Conservation (phyloP, 2,329 filamentous ascomycete genomes). For the Lasiodiplodia citricola region DNA sequence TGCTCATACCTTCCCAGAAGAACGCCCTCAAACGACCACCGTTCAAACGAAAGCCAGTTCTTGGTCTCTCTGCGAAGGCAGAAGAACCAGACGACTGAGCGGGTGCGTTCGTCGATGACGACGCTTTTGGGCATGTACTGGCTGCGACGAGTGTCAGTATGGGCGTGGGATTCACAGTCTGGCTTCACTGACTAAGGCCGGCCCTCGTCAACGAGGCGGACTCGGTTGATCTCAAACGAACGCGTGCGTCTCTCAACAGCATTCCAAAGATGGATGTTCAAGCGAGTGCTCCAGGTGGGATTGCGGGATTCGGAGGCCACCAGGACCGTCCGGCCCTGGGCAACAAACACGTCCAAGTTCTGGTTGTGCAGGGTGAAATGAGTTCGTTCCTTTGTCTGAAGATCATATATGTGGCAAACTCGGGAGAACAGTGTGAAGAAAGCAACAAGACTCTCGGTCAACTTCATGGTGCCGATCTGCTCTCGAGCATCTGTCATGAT, state of each 20-base stretch:
- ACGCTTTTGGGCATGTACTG: constrained; percentile 23
- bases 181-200: constrained; percentile 17
- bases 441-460: constrained; percentile 37
- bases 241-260: constrained; percentile 9
- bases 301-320: constrained; percentile 13
- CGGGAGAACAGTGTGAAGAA: constrained; percentile 27
- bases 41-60: constrained; percentile 20
- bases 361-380: constrained; percentile 32
- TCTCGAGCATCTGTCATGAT: constrained; percentile 33
- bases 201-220: constrained; percentile 18
- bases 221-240: constrained; percentile 19
- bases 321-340: constrained; percentile 7
- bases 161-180: not conserved
- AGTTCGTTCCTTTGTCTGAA: constrained; percentile 29
- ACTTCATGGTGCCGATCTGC: constrained; percentile 27
- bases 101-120: constrained; percentile 7
- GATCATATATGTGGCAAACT: constrained; percentile 34
- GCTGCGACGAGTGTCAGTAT: constrained; percentile 1
- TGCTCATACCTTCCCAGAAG: constrained; percentile 10
- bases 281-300: constrained; percentile 8
- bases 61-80: constrained; percentile 10
- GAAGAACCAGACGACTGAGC: constrained; percentile 15
- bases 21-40: constrained; percentile 16
- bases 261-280: constrained; percentile 18
- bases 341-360: constrained; percentile 25